Percentiles rank a stretch among this genome's conserved stretches.
These are phyloP conservation scores for Kokia cookei DNA, from an alignment of 441 rosid species.

Conservation along the genomic window DNA sequence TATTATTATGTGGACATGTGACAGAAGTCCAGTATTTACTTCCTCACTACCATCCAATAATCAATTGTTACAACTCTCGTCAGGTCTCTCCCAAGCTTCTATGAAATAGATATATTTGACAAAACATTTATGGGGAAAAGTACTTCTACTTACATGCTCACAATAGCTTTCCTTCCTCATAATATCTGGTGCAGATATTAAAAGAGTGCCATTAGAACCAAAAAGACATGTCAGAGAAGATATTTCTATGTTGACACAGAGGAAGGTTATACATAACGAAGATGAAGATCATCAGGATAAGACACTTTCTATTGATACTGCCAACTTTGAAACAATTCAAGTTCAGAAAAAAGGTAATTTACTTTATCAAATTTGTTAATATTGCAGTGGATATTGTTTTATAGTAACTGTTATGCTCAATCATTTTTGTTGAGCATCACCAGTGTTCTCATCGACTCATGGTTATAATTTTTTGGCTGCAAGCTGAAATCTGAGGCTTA, in stretches of 20 bases:
- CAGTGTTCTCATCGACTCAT: background rate
- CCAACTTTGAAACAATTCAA: background rate
- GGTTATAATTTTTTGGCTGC: background rate
- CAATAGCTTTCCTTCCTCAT: background rate
- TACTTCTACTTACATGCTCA: background rate
- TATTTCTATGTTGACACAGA: background rate
- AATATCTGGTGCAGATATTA: slow-evolving; percentile 2
- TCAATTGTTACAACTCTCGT: slow-evolving; percentile 37
- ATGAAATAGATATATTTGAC: background rate
- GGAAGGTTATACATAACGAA: background rate
- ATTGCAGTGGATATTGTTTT: background rate
- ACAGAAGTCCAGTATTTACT: slow-evolving; percentile 30
- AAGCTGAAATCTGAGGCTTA: background rate
- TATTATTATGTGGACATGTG: slow-evolving; percentile 67
- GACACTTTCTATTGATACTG: background rate
- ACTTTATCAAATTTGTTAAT: background rate
- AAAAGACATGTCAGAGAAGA: slow-evolving; percentile 1
- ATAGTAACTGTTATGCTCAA: background rate
- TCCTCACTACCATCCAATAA: slow-evolving; percentile 47
- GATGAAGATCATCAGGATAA: slow-evolving; percentile 2
- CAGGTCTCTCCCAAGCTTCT: slow-evolving; percentile 34
- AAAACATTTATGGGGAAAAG: background rate
- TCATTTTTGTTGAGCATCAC: background rate
- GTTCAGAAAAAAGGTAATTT: background rate
- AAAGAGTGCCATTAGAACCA: background rate